Evolutionary conservation across 2,329 filamentous ascomycete species (phyloP), one percentile per base, ranked within the genome.

Genomic region (Hypoxylon sp.): DNA sequence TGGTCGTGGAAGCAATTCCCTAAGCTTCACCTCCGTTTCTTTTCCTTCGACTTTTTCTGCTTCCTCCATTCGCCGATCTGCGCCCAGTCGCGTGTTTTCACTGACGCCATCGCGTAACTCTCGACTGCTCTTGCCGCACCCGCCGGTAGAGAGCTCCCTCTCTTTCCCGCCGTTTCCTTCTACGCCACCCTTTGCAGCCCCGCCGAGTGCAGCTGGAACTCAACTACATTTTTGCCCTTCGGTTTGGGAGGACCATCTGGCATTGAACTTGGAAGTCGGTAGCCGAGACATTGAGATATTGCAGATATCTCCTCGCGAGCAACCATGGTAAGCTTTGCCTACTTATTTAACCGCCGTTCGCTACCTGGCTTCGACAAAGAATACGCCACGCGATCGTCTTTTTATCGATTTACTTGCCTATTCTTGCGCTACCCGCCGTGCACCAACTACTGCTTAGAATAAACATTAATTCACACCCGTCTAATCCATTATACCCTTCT

Each of bases 1-100:
- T 67, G 33, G 42, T 69, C 61, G 27, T 66, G 65, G 67, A 72
- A 72, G 69, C 66, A 72, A 70, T 70, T 62, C 69, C 55, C 64
- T 59, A 60, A 70, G 66, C 66, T 70, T 72, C 61, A 63, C 31
- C 60, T 64, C 44, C 55, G 31, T 61, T 64, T 63, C 44, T 60
- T 64, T 56, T 25, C 22, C 51, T 59, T 56, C 31, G 17, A 51
- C 20, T 46, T 62, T 51, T 49, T 22, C 22, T 17, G 35, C 40
- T 50, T 61, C 56, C 50, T 61, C 33, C 54, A 60, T 67, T 65
- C 50, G 6, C 37, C 61, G 30, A 55, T 37, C 61, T 58, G 67
- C 66, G 69, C 69, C 46, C 11, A 62, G 69, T 69, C 69, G 69
- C 69, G 50, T 66, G 59, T 50, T 42, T 60, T 40, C 22, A 31